Conservation (phyloP, 441 rosid species). For the Populus hybrid region DNA sequence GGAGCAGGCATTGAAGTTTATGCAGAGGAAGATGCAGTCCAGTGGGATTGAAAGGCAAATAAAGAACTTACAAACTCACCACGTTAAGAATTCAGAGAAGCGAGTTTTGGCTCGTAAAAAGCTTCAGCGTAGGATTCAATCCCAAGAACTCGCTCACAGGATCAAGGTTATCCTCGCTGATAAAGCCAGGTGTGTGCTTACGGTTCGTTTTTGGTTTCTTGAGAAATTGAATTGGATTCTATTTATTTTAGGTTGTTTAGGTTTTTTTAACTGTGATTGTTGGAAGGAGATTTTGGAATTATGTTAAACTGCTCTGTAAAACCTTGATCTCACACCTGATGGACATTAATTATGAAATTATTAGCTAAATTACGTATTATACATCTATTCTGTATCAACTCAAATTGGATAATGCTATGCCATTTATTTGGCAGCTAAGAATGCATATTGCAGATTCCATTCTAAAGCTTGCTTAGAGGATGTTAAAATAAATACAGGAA, state of each 20-base stretch:
- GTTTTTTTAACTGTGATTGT: background rate
- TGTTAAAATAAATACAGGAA: background rate
- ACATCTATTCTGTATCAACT: background rate
- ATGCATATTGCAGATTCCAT: background rate
- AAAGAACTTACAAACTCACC: constrained; percentile 55
- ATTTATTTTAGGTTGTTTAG: background rate
- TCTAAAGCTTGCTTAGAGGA: background rate
- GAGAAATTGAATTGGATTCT: background rate
- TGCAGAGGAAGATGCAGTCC: constrained; percentile 78
- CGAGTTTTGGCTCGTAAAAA: constrained; percentile 72
- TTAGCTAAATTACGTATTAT: background rate
- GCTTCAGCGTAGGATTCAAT: constrained; percentile 58
- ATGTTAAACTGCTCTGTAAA: background rate
- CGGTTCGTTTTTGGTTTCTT: background rate
- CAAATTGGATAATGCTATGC: background rate
- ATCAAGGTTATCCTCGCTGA: constrained; percentile 71
- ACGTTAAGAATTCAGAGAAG: constrained; percentile 88
- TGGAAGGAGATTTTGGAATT: background rate
- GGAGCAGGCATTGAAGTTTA: constrained; percentile 53
- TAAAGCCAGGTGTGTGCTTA: constrained; percentile 71
- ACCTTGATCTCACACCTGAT: background rate
- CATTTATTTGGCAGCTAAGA: background rate
- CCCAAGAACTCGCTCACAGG: constrained; percentile 71
- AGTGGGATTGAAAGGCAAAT: constrained; percentile 88
- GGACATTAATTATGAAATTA: background rate